These are phyloP conservation scores for Suhomyces maxii DNA, from an alignment of 1,139 yeast genomes.

Conservation along the genomic window DNA sequence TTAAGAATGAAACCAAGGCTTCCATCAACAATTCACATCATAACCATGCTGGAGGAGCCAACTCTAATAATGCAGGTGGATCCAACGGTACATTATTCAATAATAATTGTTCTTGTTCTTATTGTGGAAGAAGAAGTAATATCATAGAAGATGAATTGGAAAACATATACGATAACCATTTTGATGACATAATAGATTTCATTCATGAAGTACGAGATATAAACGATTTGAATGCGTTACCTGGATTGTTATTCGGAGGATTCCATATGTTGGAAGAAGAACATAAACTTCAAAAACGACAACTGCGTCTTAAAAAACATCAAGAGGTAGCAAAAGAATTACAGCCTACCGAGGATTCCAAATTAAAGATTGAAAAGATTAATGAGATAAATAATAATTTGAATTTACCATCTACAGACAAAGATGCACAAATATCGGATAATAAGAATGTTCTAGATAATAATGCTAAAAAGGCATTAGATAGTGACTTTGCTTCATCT, in stretches of 20 bases:
- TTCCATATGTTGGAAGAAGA: slow-evolving; percentile 43
- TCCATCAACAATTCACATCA: slow-evolving; percentile 9
- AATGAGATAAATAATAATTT: slow-evolving; percentile 43
- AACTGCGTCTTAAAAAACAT: slow-evolving; percentile 21
- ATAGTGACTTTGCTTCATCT: slow-evolving; percentile 3
- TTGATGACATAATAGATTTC: slow-evolving; percentile 46
- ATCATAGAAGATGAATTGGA: slow-evolving; percentile 79
- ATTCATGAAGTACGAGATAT: slow-evolving; percentile 43
- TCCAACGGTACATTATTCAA: slow-evolving; percentile 8
- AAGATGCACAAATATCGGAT: not conserved
- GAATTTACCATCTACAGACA: not conserved
- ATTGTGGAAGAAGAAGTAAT: slow-evolving; percentile 74
- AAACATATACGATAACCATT: slow-evolving; percentile 55
- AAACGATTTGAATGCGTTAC: slow-evolving; percentile 42
- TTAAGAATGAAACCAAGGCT: slow-evolving; percentile 41
- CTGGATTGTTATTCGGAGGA: slow-evolving; percentile 42
- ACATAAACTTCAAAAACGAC: slow-evolving; percentile 32
- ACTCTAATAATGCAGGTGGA: not conserved
- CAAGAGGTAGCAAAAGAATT: not conserved
- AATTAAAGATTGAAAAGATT: slow-evolving; percentile 39
- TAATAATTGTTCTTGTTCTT: slow-evolving; percentile 63
- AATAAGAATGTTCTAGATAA: not conserved
- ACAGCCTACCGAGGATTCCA: slow-evolving; percentile 3
- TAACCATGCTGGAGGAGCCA: not conserved
- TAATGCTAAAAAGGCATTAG: slow-evolving; percentile 7